Conservation (phyloP, 352 stramenopile species). For the Globisporangium ultimum region DNA sequence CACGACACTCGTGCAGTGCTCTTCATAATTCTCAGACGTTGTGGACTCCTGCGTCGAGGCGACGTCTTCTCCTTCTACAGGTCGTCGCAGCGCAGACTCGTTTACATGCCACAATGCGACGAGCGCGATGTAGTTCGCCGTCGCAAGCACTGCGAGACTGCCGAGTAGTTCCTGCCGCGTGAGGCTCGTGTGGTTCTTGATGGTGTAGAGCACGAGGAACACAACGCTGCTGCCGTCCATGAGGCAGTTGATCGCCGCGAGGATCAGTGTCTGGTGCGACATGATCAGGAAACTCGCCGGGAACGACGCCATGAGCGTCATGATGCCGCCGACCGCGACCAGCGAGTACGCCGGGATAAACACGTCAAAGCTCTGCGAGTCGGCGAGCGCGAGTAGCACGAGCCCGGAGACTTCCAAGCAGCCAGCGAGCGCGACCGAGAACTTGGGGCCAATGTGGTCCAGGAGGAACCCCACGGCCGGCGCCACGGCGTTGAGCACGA, state of each 20-base stretch:
- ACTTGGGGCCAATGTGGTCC: slow-evolving; percentile 60
- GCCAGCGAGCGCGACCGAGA: slow-evolving; percentile 43
- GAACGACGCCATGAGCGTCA: slow-evolving; percentile 83
- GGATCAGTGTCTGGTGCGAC: slow-evolving; percentile 68
- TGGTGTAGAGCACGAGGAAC: slow-evolving; percentile 63
- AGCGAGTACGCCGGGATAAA: slow-evolving; percentile 71
- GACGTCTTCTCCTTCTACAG: neutral
- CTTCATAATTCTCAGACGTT: neutral
- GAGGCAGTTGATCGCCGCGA: slow-evolving; percentile 73
- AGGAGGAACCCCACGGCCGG: slow-evolving; percentile 79
- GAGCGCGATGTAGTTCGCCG: slow-evolving; percentile 49
- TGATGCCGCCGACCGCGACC: slow-evolving; percentile 65
- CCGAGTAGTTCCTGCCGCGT: slow-evolving; percentile 48
- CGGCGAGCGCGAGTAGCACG: slow-evolving; percentile 64
- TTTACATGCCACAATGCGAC: slow-evolving; percentile 79
- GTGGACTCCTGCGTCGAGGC: slow-evolving; percentile 7
- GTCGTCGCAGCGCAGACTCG: slow-evolving; percentile 34
- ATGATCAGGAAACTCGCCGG: slow-evolving; percentile 72
- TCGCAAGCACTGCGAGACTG: slow-evolving; percentile 37
- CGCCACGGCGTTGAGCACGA: slow-evolving; percentile 73
- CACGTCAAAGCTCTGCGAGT: slow-evolving; percentile 72
- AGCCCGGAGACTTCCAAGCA: slow-evolving; percentile 68
- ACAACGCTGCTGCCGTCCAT: slow-evolving; percentile 75
- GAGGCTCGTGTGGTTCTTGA: slow-evolving; percentile 42
- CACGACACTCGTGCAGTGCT: neutral